phyloP scores from a whole-genome alignment of 306 rosid species.

The Quercus engelmannii region DNA sequence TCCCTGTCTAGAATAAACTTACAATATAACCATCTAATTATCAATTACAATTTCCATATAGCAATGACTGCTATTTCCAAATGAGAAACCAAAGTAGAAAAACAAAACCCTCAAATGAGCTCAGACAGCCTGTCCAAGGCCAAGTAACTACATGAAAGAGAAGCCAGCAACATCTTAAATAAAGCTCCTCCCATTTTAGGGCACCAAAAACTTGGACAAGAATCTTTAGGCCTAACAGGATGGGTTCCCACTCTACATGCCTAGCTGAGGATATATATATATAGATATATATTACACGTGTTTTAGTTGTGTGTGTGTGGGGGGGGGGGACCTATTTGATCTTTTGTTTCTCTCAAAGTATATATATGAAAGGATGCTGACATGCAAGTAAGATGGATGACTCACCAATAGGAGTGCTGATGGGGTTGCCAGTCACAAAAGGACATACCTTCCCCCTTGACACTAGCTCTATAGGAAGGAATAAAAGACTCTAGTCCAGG shows the following conservation, averaged over 20 bases:
- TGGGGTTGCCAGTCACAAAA: too few relatives aligned
- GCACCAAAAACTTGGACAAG: not conserved
- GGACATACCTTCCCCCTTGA: too few relatives aligned
- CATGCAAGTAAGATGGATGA: too few relatives aligned
- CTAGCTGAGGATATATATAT: not conserved
- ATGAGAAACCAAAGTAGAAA: not conserved
- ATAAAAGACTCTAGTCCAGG: too few relatives aligned
- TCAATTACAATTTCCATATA: not conserved
- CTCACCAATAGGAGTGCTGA: too few relatives aligned
- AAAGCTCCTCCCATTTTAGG: not conserved
- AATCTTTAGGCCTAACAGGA: not conserved
- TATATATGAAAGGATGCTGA: too few relatives aligned
- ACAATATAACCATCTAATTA: not conserved
- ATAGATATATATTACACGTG: too few relatives aligned
- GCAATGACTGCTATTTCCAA: not conserved
- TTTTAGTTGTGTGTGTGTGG: too few relatives aligned
- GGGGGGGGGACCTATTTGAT: too few relatives aligned
- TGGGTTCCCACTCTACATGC: not conserved
- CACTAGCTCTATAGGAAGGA: too few relatives aligned
- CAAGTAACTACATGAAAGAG: not conserved
- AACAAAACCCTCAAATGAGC: not conserved
- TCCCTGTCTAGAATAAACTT: not conserved
- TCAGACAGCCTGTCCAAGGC: not conserved
- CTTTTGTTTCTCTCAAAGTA: too few relatives aligned
- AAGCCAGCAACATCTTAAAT: not conserved